Percentiles rank a stretch among this genome's conserved stretches.
Conservation (phyloP, 176 grass and related monocot genomes). For the Puya raimondii region DNA sequence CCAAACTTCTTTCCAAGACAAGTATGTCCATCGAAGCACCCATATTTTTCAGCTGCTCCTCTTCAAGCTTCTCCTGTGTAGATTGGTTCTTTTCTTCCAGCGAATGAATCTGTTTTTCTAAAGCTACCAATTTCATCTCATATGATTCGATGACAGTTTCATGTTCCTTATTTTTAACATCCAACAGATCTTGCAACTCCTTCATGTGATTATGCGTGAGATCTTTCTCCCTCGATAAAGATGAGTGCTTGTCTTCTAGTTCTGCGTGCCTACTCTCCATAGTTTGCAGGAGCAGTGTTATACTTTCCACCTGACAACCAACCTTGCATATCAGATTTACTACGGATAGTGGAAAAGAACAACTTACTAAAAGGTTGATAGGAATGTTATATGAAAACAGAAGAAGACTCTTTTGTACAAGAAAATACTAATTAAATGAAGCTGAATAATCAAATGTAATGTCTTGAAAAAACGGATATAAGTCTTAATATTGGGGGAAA, state of each 20-base stretch:
- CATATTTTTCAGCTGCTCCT: constrained; percentile 41
- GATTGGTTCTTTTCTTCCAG: constrained; percentile 35
- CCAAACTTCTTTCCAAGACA: constrained; percentile 58
- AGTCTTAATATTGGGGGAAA: background rate
- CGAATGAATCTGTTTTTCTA: constrained; percentile 43
- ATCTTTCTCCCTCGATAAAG: constrained; percentile 54
- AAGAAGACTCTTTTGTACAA: background rate
- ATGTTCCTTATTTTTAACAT: constrained; percentile 38
- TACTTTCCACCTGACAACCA: constrained; percentile 28
- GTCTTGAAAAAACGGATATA: background rate
- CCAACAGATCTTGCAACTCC: constrained; percentile 52
- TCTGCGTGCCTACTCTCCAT: constrained; percentile 44
- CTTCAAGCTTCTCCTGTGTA: constrained; percentile 44
- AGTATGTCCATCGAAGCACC: constrained; percentile 42
- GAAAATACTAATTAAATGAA: background rate
- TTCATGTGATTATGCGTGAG: constrained; percentile 45
- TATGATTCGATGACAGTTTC: constrained; percentile 34
- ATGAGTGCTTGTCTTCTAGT: constrained; percentile 40
- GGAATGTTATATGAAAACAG: background rate
- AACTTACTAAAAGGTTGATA: background rate
- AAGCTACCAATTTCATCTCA: constrained; percentile 26
- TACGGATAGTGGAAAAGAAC: background rate
- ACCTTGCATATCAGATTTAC: background rate
- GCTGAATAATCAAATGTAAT: background rate
- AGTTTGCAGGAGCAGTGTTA: constrained; percentile 36